These are phyloP conservation scores for Sordariomycetes sp. DNA, from an alignment of 2,329 filamentous ascomycete genomes.

Conservation along the genomic window DNA sequence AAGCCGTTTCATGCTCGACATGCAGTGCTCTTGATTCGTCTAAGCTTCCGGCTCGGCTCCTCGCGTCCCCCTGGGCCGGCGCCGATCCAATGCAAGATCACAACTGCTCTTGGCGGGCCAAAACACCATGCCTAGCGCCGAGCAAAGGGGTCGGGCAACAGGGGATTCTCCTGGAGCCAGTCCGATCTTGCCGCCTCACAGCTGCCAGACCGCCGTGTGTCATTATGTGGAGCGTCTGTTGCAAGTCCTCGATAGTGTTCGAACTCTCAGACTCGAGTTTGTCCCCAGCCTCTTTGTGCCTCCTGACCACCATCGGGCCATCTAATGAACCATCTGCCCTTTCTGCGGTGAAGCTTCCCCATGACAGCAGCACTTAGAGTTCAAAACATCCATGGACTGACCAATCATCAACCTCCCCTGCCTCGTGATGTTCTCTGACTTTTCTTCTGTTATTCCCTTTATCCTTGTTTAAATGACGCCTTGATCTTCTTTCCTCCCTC, in stretches of 20 bases:
- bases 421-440: conserved; percentile 11
- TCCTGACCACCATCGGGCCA: neutral
- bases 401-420: conserved; percentile 9
- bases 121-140: neutral
- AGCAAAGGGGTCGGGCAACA: neutral
- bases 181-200: no score
- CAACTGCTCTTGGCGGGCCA: neutral
- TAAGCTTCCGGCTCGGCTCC: neutral
- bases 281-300: neutral
- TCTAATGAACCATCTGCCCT: no score
- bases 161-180: no score
- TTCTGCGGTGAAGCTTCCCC: no score
- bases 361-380: no score
- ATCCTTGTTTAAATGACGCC: conserved; percentile 7
- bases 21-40: neutral
- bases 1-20: neutral
- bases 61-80: neutral
- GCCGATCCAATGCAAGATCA: conserved; percentile 2
- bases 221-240: neutral
- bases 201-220: neutral
- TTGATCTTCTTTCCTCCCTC: conserved; percentile 6
- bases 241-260: neutral
- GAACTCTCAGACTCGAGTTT: neutral
- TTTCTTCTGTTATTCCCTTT: conserved; percentile 10
- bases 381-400: no score